Evolutionary conservation across 2,329 filamentous ascomycete species (phyloP), one percentile per base, ranked within the genome.

Genomic region (Fusarium odoratissimum): DNA sequence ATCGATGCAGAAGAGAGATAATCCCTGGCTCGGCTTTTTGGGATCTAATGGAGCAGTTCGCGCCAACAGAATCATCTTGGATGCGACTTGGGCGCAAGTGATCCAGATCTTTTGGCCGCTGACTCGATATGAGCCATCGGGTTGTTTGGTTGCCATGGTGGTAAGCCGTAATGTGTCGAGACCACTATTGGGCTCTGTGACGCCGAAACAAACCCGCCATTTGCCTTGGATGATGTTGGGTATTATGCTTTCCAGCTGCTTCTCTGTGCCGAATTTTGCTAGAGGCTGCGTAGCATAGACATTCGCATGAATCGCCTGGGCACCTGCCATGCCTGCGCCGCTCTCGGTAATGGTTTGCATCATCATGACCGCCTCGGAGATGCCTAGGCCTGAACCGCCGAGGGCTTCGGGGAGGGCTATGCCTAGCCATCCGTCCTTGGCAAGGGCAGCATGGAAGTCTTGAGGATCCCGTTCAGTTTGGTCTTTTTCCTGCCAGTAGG

Each of bases 61-160:
- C 1, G 93, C 93, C 1, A 97, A 86, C 0, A 97, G 85, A 9
- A 97, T 91, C 93, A 97, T 97, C 77, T 93, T 93, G 13, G 87
- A 87, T 0, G 94, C 93, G 1, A 95, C 92, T 79, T 97, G 93
- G 0, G 94, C 94, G 57, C 90, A 95, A 0, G 93, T 93, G 59
- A 96, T 97, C 94, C 93, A 97, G 66, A 95, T 95, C 83, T 97
- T 97, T 79, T 95, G 93, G 0, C 94, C 93, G 0, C 89, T 89
- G 21, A 97, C 86, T 2, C 83, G 84, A 79, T 95, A 97, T 9
- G 84, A 86, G n/a, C 88, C 88, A 31, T 89, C 88, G 8, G 69
- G 30, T 14, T 61, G 44, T 80, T 77, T 72, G 86, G 88, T 86
- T 1, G 93, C 93, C 12, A 84, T 82, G 0, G 93, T 95, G 42